Evolutionary conservation across 169 alveolate species (phyloP).

Genomic region (Eimeria falciformis): DNA sequence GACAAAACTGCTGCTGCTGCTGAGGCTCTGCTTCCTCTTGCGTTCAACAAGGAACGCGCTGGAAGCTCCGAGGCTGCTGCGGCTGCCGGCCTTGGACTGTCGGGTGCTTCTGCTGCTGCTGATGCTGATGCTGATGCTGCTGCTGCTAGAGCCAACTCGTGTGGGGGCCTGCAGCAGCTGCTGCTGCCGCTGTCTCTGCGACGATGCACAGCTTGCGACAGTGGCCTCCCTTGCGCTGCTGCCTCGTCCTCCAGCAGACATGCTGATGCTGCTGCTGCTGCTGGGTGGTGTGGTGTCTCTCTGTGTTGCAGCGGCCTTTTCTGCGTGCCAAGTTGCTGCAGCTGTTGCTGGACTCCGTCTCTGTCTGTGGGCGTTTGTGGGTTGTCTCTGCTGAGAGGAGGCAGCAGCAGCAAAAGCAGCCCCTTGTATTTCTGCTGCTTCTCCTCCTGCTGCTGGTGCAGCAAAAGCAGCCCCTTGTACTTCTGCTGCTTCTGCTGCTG

Average conservation of each 20-base stretch:
- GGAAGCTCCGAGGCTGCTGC: background rate
- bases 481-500: too few relatives aligned
- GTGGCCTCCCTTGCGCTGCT: background rate
- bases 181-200: background rate
- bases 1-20: background rate
- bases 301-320: background rate
- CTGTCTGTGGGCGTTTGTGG: background rate
- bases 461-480: constrained; percentile 14
- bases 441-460: background rate
- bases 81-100: background rate
- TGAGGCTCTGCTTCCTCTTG: background rate
- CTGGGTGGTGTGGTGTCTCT: background rate
- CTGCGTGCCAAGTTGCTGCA: background rate
- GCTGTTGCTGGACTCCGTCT: background rate
- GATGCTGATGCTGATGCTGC: background rate
- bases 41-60: background rate
- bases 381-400: background rate
- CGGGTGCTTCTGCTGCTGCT: background rate
- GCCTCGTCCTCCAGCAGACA: background rate
- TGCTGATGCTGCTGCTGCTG: background rate
- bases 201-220: background rate
- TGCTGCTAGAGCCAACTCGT: background rate
- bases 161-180: background rate
- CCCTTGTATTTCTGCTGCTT: background rate
- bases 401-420: background rate